phyloP scores from a whole-genome alignment of 257 asterid genomes.

The Scutellaria minor region DNA sequence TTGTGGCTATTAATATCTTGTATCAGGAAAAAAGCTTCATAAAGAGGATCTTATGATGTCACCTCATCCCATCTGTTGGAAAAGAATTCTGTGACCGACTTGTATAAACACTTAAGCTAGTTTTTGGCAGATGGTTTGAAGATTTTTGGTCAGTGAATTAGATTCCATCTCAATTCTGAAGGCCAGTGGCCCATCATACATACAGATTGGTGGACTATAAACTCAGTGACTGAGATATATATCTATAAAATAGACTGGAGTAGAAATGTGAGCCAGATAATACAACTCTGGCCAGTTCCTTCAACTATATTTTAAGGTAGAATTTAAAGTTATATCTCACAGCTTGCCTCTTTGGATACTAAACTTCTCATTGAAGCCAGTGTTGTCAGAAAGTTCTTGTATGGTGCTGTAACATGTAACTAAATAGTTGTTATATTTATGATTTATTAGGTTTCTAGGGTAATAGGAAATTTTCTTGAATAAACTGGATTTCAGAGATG shows the following conservation, averaged over 20 bases:
- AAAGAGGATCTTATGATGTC: constrained; percentile 11
- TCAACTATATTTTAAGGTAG: not conserved
- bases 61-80: constrained; percentile 18
- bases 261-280: not conserved
- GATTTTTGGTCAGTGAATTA: constrained; percentile 10
- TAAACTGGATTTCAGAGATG: not conserved
- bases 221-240: not conserved
- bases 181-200: not conserved
- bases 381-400: not conserved
- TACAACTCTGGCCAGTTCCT: constrained; percentile 3
- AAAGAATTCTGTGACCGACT: not conserved
- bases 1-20: not conserved
- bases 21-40: not conserved
- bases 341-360: not conserved
- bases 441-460: not conserved
- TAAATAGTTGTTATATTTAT: not conserved
- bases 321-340: not conserved
- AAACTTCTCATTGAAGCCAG: not conserved
- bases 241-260: constrained; percentile 1
- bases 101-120: not conserved
- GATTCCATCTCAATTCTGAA: not conserved
- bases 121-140: constrained; percentile 5
- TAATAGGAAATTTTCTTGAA: not conserved
- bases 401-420: not conserved
- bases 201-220: not conserved